Percentiles rank a stretch among this genome's conserved stretches.
Evolutionary conservation across 352 stramenopile species (phyloP).

Genomic region (Phytopythium litorale): DNA sequence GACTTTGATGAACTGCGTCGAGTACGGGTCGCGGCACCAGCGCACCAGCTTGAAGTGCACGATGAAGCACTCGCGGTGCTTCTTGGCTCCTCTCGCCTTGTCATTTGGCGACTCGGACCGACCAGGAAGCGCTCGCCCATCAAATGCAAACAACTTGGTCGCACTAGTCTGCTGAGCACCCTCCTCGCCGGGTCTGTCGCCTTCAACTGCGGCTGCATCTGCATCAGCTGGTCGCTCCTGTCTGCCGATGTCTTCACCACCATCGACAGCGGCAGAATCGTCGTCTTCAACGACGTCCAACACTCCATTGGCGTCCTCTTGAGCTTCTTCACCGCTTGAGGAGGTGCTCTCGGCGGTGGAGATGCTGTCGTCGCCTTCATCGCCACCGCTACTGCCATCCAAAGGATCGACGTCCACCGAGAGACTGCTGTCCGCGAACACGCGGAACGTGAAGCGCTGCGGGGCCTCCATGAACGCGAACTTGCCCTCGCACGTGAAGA

Average conservation of each 20-base stretch:
- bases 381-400: background rate
- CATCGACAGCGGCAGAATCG: background rate
- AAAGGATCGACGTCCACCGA: conserved; percentile 20
- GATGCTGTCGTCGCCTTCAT: background rate
- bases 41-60: conserved; percentile 46
- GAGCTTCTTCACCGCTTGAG: no score
- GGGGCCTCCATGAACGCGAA: conserved; percentile 26
- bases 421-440: conserved; percentile 32
- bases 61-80: conserved; percentile 19
- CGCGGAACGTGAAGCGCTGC: conserved; percentile 29
- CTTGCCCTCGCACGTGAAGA: conserved; percentile 37
- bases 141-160: conserved; percentile 21
- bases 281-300: background rate
- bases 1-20: conserved; percentile 15
- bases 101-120: conserved; percentile 3
- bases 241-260: conserved; percentile 3
- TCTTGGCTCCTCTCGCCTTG: background rate
- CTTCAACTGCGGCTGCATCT: conserved; percentile 2
- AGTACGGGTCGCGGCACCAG: conserved; percentile 22
- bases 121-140: conserved; percentile 27
- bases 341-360: background rate
- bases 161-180: conserved; percentile 1
- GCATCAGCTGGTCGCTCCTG: background rate
- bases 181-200: background rate
- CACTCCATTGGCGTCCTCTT: background rate